Conservation (phyloP, 2,329 filamentous ascomycete species). For the Teratosphaeria epicoccoides region DNA sequence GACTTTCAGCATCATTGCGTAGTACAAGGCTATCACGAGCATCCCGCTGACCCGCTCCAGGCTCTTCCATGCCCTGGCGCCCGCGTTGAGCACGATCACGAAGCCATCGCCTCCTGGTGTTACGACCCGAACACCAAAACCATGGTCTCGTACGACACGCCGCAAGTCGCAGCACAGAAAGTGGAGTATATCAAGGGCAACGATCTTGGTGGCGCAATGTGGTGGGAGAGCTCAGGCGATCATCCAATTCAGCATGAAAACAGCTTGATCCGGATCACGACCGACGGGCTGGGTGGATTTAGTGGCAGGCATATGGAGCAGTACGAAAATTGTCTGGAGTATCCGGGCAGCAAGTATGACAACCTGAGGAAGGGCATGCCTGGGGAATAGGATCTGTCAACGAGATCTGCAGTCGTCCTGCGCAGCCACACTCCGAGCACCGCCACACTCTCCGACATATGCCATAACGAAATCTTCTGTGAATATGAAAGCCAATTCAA, state of each 20-base stretch:
- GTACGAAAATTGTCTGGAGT: slow-evolving; percentile 38
- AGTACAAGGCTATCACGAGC: background rate
- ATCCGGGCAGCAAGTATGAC: slow-evolving; percentile 44
- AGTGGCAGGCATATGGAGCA: slow-evolving; percentile 36
- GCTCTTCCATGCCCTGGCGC: slow-evolving; percentile 60
- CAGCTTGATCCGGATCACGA: slow-evolving; percentile 50
- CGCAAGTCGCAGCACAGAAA: slow-evolving; percentile 57
- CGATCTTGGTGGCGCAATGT: slow-evolving; percentile 82
- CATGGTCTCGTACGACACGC: slow-evolving; percentile 69
- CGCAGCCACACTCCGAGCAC: no score
- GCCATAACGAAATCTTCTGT: background rate
- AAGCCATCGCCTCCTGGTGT: slow-evolving; percentile 63
- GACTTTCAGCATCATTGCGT: background rate
- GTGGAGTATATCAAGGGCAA: slow-evolving; percentile 56
- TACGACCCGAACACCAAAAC: slow-evolving; percentile 54
- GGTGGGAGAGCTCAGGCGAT: slow-evolving; percentile 85
- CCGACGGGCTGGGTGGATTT: slow-evolving; percentile 30
- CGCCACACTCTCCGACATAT: no score
- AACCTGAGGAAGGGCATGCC: slow-evolving; percentile 39
- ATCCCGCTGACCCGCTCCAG: slow-evolving; percentile 13
- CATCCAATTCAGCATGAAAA: slow-evolving; percentile 38
- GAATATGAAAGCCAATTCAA: background rate
- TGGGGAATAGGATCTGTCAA: slow-evolving; percentile 19
- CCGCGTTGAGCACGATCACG: slow-evolving; percentile 52
- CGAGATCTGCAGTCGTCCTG: background rate